A percentile compares a stretch with the other conserved stretches of the same genome.
These are phyloP conservation scores for Cicer judaicum DNA, from an alignment of 306 rosid genomes.

Conservation along the genomic window DNA sequence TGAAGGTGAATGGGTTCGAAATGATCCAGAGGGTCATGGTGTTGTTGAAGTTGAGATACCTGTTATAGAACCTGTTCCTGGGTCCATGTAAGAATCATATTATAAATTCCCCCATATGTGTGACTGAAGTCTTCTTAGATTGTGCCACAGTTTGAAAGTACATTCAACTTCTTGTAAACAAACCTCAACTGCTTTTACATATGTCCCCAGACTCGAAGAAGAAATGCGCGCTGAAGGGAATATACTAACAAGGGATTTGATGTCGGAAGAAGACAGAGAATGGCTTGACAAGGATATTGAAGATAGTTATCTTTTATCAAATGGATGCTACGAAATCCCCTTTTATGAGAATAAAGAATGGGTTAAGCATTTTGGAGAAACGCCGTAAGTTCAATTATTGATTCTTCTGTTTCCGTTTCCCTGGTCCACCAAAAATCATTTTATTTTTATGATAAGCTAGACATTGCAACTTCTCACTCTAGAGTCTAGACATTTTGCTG, in stretches of 20 bases:
- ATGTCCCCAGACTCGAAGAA: slow-evolving; percentile 73
- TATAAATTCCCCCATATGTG: slow-evolving; percentile 13
- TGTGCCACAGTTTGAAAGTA: slow-evolving; percentile 27
- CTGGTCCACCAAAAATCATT: slow-evolving; percentile 10
- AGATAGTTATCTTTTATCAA: slow-evolving; percentile 69
- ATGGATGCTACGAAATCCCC: slow-evolving; percentile 65
- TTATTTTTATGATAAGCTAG: slow-evolving; percentile 15
- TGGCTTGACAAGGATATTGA: slow-evolving; percentile 98
- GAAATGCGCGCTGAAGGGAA: slow-evolving; percentile 89
- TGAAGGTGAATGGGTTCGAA: slow-evolving; percentile 99
- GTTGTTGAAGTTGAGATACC: slow-evolving; percentile 95
- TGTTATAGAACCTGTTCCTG: slow-evolving; percentile 84
- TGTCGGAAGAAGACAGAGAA: slow-evolving; percentile 76
- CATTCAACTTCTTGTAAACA: slow-evolving; percentile 38
- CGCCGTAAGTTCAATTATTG: slow-evolving; percentile 68
- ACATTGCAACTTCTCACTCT: slow-evolving; percentile 6
- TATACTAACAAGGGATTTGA: slow-evolving; percentile 76
- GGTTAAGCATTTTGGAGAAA: slow-evolving; percentile 67
- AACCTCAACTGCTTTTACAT: slow-evolving; percentile 43
- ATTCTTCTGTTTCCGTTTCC: slow-evolving; percentile 26
- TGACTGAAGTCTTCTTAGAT: slow-evolving; percentile 19
- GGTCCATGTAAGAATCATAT: slow-evolving; percentile 72
- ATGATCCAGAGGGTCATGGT: slow-evolving; percentile 89
- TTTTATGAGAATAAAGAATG: slow-evolving; percentile 82
- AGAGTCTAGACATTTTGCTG: slow-evolving; percentile 19